Percentiles rank a stretch among this genome's conserved stretches.
phyloP scores from a whole-genome alignment of 805 yeast genomes.

The Diddensiella caesifluorescens region DNA sequence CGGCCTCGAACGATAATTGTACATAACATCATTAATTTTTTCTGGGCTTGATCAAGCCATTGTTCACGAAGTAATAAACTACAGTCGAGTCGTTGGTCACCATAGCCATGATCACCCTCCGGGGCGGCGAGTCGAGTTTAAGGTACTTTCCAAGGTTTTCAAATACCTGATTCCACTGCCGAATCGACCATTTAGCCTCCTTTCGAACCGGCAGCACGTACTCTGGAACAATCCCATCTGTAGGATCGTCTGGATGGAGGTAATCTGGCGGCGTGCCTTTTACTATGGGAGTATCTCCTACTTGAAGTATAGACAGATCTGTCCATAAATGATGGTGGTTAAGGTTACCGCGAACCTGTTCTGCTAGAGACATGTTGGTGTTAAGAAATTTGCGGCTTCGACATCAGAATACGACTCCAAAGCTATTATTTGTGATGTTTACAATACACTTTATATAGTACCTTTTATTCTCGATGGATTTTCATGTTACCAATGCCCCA shows the following conservation, averaged over 20 bases:
- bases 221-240: constrained; percentile 20
- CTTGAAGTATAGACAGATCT: constrained; percentile 17
- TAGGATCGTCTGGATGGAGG: constrained; percentile 34
- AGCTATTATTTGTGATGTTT: too few species aligned
- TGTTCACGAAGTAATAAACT: constrained; percentile 38
- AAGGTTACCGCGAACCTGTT: constrained; percentile 28
- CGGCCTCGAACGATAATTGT: constrained; percentile 1
- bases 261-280: constrained; percentile 33
- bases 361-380: constrained; percentile 13
- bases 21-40: constrained; percentile 27
- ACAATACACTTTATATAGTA: too few species aligned
- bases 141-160: constrained; percentile 18
- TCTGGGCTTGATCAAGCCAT: constrained; percentile 36
- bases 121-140: constrained; percentile 13
- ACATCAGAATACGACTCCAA: too few species aligned
- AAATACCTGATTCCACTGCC: constrained; percentile 32
- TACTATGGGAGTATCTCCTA: not conserved
- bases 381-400: too few species aligned
- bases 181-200: constrained; percentile 31
- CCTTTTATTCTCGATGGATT: too few species aligned
- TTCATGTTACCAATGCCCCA: too few species aligned
- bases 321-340: constrained; percentile 37
- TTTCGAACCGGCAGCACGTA: constrained; percentile 27
- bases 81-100: constrained; percentile 39
- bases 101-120: constrained; percentile 37